Conservation (phyloP, 495 filamentous ascomycete species). For the Bryoglossum gracile region DNA sequence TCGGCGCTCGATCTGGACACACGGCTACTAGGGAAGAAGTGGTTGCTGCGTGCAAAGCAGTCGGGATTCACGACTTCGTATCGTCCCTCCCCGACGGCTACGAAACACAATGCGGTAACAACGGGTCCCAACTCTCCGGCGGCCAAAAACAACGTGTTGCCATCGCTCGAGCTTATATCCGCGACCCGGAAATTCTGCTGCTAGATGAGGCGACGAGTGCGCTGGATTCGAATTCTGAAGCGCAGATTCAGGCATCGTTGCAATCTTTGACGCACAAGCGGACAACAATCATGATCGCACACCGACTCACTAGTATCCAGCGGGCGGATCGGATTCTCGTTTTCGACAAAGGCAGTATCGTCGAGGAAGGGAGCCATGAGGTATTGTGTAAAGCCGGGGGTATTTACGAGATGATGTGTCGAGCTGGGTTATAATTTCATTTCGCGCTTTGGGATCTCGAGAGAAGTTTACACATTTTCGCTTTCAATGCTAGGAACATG, state of each 20-base stretch:
- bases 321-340: constrained; percentile 72
- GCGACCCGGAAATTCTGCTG: constrained; percentile 62
- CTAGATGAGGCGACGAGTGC: constrained; percentile 70
- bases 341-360: constrained; percentile 58
- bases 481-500: neutral
- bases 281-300: constrained; percentile 79
- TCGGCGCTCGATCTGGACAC: constrained; percentile 33
- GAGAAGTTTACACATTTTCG: neutral
- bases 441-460: too few relatives aligned
- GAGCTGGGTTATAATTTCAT: constrained; percentile 13
- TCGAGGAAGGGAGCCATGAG: constrained; percentile 61
- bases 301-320: constrained; percentile 66
- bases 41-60: constrained; percentile 24
- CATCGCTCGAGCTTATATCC: constrained; percentile 57
- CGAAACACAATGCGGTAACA: constrained; percentile 47
- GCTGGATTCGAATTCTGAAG: constrained; percentile 44
- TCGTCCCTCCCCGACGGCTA: constrained; percentile 51
- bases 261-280: constrained; percentile 53
- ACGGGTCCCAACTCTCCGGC: constrained; percentile 52
- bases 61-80: constrained; percentile 52
- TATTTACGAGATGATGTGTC: constrained; percentile 38
- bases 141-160: constrained; percentile 59
- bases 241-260: constrained; percentile 42
- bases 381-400: constrained; percentile 49
- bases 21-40: constrained; percentile 22